phyloP scores from a whole-genome alignment of 2,329 filamentous ascomycete genomes.

The Penicillium glabrum region DNA sequence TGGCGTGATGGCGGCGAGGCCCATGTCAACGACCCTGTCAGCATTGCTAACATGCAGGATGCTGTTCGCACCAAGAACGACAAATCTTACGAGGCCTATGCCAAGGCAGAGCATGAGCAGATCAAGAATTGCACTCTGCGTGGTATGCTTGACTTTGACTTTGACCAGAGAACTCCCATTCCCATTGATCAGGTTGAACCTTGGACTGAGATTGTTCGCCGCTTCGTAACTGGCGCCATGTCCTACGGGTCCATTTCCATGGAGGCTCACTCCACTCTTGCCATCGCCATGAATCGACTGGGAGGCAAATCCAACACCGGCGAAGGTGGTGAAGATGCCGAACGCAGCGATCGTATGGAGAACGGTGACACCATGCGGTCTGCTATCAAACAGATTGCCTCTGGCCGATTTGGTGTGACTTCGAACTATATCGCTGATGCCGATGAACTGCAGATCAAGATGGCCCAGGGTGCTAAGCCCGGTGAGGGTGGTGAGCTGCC shows the following conservation, averaged over 20 bases:
- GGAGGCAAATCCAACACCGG: conserved; percentile 97
- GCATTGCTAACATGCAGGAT: conserved; percentile 96
- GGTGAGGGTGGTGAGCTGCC: conserved; percentile 97
- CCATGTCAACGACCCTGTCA: conserved; percentile 91
- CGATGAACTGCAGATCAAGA: conserved; percentile 97
- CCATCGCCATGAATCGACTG: conserved; percentile 93
- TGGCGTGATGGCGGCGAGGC: conserved; percentile 96
- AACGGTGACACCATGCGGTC: conserved; percentile 97
- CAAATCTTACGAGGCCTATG: conserved; percentile 97
- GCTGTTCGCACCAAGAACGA: conserved; percentile 96
- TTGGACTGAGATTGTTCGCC: conserved; percentile 95
- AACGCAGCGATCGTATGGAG: conserved; percentile 79
- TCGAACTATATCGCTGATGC: conserved; percentile 92
- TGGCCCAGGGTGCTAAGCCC: conserved; percentile 97
- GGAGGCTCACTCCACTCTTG: conserved; percentile 94
- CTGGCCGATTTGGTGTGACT: conserved; percentile 93
- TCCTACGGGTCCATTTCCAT: conserved; percentile 98
- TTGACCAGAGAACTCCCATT: conserved; percentile 79
- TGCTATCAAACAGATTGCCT: conserved; percentile 96
- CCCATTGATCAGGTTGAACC: conserved; percentile 96
- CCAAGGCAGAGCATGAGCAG: conserved; percentile 86
- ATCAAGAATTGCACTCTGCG: conserved; percentile 96
- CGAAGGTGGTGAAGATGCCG: conserved; percentile 93
- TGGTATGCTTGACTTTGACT: conserved; percentile 93
- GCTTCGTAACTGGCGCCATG: conserved; percentile 97